Conservation (phyloP, 176 grass and related monocot species). For the Oryza coarctata region DNA sequence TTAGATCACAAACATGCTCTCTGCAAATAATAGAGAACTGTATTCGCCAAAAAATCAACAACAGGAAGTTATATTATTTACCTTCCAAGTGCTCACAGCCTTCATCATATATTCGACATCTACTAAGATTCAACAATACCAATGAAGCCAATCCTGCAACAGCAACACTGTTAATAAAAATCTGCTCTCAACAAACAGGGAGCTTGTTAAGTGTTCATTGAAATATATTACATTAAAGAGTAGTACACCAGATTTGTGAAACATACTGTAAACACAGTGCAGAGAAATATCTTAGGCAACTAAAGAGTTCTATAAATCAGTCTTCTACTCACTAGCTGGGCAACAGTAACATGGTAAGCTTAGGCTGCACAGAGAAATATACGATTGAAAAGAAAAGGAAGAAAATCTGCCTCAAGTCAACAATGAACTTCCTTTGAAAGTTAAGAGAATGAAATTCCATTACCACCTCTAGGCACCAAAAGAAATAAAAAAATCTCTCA, state of each 20-base stretch:
- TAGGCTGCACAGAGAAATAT: background rate
- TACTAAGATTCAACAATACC: slow-evolving; percentile 72
- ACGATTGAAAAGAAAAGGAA: background rate
- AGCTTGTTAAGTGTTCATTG: slow-evolving; percentile 7
- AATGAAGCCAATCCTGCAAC: slow-evolving; percentile 70
- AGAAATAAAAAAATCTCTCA: background rate
- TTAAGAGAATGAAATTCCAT: no score
- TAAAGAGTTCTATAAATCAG: slow-evolving; percentile 26
- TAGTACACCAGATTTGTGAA: background rate
- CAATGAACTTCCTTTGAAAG: no score
- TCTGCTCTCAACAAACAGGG: background rate
- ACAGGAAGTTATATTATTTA: slow-evolving; percentile 24
- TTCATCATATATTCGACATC: slow-evolving; percentile 75
- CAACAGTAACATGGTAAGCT: slow-evolving; percentile 21
- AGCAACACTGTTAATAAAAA: slow-evolving; percentile 25
- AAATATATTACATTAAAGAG: background rate
- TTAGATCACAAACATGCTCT: background rate
- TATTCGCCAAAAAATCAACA: background rate
- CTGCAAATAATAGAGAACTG: background rate
- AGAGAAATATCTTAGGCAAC: background rate
- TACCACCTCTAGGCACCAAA: slow-evolving; percentile 13
- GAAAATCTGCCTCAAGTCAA: no score
- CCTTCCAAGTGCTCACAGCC: slow-evolving; percentile 82
- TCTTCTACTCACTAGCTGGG: background rate
- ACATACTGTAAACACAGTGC: background rate